Percentiles rank a stretch among this genome's conserved stretches.
Evolutionary conservation across 805 yeast genomes (phyloP).

Genomic region (Schwanniomyces yamadae): DNA sequence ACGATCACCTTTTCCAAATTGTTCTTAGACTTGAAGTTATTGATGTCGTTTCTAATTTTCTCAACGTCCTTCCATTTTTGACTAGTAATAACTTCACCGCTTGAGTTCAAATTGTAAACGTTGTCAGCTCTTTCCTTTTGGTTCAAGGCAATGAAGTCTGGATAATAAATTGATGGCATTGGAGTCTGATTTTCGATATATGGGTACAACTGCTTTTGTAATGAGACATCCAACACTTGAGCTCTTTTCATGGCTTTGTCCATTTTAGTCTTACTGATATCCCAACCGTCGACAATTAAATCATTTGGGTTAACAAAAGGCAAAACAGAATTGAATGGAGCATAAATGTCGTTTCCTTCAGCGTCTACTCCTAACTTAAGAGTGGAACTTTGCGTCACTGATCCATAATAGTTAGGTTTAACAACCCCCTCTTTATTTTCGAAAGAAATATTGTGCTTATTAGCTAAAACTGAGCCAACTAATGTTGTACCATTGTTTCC

Average conservation of each 20-base stretch:
- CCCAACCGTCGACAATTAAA: slow-evolving; percentile 93
- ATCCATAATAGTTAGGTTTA: slow-evolving; percentile 83
- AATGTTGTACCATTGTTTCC: slow-evolving; percentile 96
- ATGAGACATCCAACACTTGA: slow-evolving; percentile 79
- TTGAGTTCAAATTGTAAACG: slow-evolving; percentile 57
- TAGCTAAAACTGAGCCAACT: slow-evolving; percentile 81
- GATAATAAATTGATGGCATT: slow-evolving; percentile 85
- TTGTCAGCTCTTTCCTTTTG: slow-evolving; percentile 92
- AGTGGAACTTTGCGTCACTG: slow-evolving; percentile 91
- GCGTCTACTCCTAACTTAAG: slow-evolving; percentile 83
- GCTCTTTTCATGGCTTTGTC: slow-evolving; percentile 82
- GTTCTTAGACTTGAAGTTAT: slow-evolving; percentile 69
- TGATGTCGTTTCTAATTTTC: slow-evolving; percentile 79
- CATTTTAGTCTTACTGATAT: slow-evolving; percentile 70
- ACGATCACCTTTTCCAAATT: slow-evolving; percentile 83
- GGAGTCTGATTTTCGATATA: slow-evolving; percentile 65
- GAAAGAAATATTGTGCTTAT: slow-evolving; percentile 73
- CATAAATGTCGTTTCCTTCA: slow-evolving; percentile 81
- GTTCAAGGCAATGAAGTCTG: slow-evolving; percentile 94
- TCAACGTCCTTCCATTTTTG: slow-evolving; percentile 91
- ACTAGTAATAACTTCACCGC: slow-evolving; percentile 50
- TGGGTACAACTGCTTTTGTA: slow-evolving; percentile 72
- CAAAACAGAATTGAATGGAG: slow-evolving; percentile 85
- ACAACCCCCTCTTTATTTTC: slow-evolving; percentile 77
- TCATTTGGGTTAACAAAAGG: slow-evolving; percentile 92